Percentiles rank a stretch among this genome's conserved stretches.
These are phyloP conservation scores for Strobilomyces confusus DNA, from an alignment of 768 basidiomycete species.

Conservation along the genomic window DNA sequence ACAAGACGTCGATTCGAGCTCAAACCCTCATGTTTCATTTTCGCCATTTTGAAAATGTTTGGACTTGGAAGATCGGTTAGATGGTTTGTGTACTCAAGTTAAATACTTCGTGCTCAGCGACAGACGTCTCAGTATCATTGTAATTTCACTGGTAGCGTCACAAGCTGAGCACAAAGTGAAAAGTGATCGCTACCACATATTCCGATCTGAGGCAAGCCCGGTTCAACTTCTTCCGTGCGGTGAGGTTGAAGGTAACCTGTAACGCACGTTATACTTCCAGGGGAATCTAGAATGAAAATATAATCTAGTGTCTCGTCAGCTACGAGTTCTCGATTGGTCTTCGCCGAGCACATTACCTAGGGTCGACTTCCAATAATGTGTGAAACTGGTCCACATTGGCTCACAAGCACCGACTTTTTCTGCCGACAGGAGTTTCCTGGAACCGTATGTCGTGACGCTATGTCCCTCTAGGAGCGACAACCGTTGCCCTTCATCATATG, in stretches of 20 bases:
- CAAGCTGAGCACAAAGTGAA: slow-evolving; percentile 67
- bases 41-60: not conserved
- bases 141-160: slow-evolving; percentile 10
- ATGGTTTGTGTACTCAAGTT: slow-evolving; percentile 1
- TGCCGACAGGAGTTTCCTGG: slow-evolving; percentile 38
- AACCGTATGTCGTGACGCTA: slow-evolving; percentile 46
- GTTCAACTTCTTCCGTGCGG: slow-evolving; percentile 49
- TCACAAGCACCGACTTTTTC: slow-evolving; percentile 57
- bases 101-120: slow-evolving; percentile 13
- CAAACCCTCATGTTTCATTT: not conserved
- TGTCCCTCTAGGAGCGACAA: slow-evolving; percentile 10
- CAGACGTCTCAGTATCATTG: slow-evolving; percentile 4
- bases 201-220: slow-evolving; percentile 75
- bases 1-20: not conserved
- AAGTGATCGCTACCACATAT: slow-evolving; percentile 88
- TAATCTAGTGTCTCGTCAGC: slow-evolving; percentile 59
- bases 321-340: not conserved
- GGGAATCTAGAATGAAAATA: slow-evolving; percentile 69
- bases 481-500: slow-evolving; percentile 57
- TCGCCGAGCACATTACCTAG: slow-evolving; percentile 48
- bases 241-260: slow-evolving; percentile 62
- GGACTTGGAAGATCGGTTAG: not conserved
- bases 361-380: slow-evolving; percentile 80
- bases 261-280: slow-evolving; percentile 33
- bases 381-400: slow-evolving; percentile 86